Evolutionary conservation across 768 basidiomycete species (phyloP), one percentile per base, ranked within the genome.

Genomic region (Mycena polygramma): DNA sequence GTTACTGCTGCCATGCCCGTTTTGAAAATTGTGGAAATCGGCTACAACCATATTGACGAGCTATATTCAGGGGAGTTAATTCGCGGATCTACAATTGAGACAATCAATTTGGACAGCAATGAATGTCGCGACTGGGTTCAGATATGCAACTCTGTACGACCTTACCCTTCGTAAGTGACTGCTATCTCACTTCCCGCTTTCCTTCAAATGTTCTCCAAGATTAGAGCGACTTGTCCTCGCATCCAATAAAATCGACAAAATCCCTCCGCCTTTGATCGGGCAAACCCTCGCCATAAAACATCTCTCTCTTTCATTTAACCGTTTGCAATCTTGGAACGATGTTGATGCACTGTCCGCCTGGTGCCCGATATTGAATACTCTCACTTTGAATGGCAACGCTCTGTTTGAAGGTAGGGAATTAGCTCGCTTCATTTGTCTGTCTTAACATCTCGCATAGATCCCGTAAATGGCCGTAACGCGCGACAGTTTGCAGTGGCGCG

Each of bases 61-160:
- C 68, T 68, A 77, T 74, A 62, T 57, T 71, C 73, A 41, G 58
- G 51, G 37, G 51, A 62, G 60, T 52, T 59, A n/a, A 51, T 45
- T 67, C 68, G 76, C 72, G 65, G 37, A 70, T 75, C 79, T 9
- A 67, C 80, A 59, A 74, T 94, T 53, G 78, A 83, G 57, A 81
- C 81, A 39, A 76, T 95, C 65, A 95, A 95, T 79, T 81, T 96
- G 48, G 93, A 94, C 75, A 83, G 85, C 65, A 96, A 96, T 81
- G 62, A 79, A 26, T 85, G 92, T 59, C 72, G 75, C 13, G 82
- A 89, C 74, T 95, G 93, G 92, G 67, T 69, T 46, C 78, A 85
- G 59, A 81, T 87, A 11, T 86, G 83, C 69, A 67, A 79, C 39
- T 83, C 88, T 36, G 72, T 92, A 51, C 72, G 72, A 17, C 75